Evolutionary conservation across 1,139 yeast genomes (phyloP), one percentile per base, ranked within the genome.

Genomic region (Blastobotrys ciferrii): DNA sequence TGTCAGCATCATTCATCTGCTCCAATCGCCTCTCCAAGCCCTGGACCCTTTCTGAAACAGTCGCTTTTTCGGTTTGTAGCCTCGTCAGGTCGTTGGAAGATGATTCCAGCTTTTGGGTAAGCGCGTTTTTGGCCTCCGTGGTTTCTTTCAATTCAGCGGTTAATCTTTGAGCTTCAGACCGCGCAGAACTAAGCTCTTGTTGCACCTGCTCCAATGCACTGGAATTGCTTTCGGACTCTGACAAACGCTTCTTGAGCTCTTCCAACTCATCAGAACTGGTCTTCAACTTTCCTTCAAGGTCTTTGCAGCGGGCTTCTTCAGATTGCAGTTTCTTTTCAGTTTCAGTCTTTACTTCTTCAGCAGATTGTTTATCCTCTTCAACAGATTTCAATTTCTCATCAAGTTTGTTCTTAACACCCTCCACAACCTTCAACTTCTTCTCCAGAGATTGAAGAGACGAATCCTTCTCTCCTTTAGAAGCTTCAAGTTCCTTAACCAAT

Each of bases 381-480:
- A 48, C 42, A 14, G 46, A 23, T 17, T 48, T 50, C 6, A 36
- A 19, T n/a, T 36, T 36, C 19, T 36, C 40, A 11, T 18, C 40
- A 9, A 36, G 18, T 19, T 36, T 36, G 13, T 3, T 28, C 14
- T 36, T 36, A 14, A 36, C 40, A 2, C 40, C 35, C 45, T 31
- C 33, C 49, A 46, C 41, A 40, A 31, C 36, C 43, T 46, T 35
- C 52, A 37, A 35, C 42, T 36, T 6, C 43, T 33, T 17, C 37
- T 39, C 31, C 41, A 44, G 28, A 23, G 28, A 23, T 23, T 6
- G 28, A 23, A 23, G 17, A n/a, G 18, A 48, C 14, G 17, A 36
- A 30, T 38, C 32, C 15, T 32, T 13, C 11, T 35, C 38, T 18
- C 28, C 28, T 25, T 42, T 39, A 17, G 44, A 25, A 6, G 19